phyloP scores from a whole-genome alignment of 2,329 filamentous ascomycete species.

The Pyrenochaeta sp. region DNA sequence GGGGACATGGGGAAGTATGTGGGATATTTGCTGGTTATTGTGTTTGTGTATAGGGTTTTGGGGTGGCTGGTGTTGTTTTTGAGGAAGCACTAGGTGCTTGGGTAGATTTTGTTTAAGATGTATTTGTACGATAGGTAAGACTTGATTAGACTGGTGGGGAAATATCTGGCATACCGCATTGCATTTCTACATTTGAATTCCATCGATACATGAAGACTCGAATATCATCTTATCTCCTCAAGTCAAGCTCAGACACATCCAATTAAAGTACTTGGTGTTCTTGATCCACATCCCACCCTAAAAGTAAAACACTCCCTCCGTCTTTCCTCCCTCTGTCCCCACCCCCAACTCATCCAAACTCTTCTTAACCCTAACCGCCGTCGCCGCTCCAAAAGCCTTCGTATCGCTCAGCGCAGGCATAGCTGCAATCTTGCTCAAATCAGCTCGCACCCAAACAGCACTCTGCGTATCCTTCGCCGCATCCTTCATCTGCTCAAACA shows the following conservation, averaged over 20 bases:
- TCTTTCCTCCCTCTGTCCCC: constrained; percentile 5
- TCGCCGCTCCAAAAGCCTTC: constrained; percentile 15
- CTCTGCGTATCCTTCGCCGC: constrained; percentile 10
- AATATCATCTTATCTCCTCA: no score
- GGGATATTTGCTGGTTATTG: constrained; percentile 80
- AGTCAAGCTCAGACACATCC: no score
- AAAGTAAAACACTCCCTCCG: constrained; percentile 11
- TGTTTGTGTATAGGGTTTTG: constrained; percentile 74
- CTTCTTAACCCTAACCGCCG: constrained; percentile 11
- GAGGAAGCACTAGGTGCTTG: constrained; percentile 35
- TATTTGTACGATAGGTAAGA: no score
- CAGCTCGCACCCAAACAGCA: constrained; percentile 14
- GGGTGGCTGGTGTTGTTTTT: constrained; percentile 69
- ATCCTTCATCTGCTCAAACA: constrained; percentile 6
- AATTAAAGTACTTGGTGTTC: no score
- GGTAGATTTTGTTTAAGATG: constrained; percentile 3
- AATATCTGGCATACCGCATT: no score
- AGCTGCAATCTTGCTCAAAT: neutral
- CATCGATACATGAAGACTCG: no score
- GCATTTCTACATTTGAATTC: no score
- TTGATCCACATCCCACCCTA: neutral
- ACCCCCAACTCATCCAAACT: constrained; percentile 12
- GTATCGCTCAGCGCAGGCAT: constrained; percentile 13
- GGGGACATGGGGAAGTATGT: constrained; percentile 73
- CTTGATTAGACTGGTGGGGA: no score